Percentiles rank a stretch among this genome's conserved stretches.
phyloP scores from a whole-genome alignment of 768 basidiomycete genomes.

The Rhizopogon salebrosus region DNA sequence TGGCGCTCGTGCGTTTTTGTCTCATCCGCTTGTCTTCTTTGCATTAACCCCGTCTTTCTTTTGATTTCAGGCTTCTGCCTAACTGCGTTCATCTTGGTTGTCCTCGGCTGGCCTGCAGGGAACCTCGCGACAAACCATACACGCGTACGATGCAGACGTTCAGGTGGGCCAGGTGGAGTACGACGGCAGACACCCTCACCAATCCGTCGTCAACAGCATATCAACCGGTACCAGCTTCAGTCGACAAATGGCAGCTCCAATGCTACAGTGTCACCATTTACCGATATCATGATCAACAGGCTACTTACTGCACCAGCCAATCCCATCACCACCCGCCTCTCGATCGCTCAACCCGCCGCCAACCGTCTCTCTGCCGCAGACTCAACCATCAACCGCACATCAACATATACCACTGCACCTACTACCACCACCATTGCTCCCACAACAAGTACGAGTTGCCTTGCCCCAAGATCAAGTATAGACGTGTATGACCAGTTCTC shows the following conservation, averaged over 20 bases:
- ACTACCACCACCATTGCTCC: no score
- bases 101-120: conserved; percentile 77
- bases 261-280: conserved; percentile 36
- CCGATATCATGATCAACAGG: conserved; percentile 49
- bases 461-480: conserved; percentile 58
- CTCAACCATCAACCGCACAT: conserved; percentile 12
- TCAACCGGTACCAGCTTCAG: conserved; percentile 17
- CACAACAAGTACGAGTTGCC: neutral
- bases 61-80: conserved; percentile 62
- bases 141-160: conserved; percentile 51
- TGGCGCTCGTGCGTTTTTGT: conserved; percentile 58
- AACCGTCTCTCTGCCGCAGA: conserved; percentile 16
- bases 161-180: conserved; percentile 50
- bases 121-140: conserved; percentile 53
- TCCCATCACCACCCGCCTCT: conserved; percentile 18
- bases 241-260: conserved; percentile 22
- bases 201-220: conserved; percentile 32
- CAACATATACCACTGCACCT: conserved; percentile 18
- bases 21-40: neutral
- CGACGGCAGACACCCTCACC: conserved; percentile 33
- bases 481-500: conserved; percentile 91
- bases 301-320: conserved; percentile 36
- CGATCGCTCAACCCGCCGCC: no score
- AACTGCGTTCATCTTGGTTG: conserved; percentile 57
- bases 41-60: conserved; percentile 2